phyloP scores from a whole-genome alignment of 441 rosid genomes.

The Populus trichocarpa region DNA sequence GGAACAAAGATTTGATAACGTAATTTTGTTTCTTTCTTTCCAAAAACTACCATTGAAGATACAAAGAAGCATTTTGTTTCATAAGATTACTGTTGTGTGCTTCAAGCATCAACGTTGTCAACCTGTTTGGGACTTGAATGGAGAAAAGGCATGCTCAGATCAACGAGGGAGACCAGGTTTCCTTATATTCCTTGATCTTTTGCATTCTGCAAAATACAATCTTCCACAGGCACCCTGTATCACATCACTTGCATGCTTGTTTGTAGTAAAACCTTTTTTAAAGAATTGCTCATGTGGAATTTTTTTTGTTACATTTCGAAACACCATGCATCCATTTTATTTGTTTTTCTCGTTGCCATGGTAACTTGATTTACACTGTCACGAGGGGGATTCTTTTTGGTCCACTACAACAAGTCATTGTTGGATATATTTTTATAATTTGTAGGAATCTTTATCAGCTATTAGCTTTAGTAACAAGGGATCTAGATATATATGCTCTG shows the following conservation, averaged over 20 bases:
- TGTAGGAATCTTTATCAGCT: conserved; percentile 81
- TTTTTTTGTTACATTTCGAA: not conserved
- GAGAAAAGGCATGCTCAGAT: not conserved
- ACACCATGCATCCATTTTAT: not conserved
- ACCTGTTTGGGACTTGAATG: not conserved
- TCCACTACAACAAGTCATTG: conserved; percentile 1
- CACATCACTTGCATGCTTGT: not conserved
- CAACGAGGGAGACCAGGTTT: not conserved
- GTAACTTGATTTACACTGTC: conserved; percentile 6
- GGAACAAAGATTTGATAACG: not conserved
- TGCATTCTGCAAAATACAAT: not conserved
- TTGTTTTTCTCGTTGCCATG: not conserved
- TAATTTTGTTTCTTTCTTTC: not conserved
- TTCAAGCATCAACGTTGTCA: not conserved
- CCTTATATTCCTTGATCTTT: not conserved
- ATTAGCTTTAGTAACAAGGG: conserved; percentile 87
- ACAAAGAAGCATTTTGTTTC: not conserved
- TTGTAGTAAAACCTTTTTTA: not conserved
- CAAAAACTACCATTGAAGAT: not conserved
- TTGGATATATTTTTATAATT: conserved; percentile 1
- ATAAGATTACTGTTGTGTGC: not conserved
- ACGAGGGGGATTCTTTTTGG: not conserved
- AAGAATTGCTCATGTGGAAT: not conserved
- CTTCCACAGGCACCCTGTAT: not conserved
- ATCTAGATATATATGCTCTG: conserved; percentile 89